Evolutionary conservation across 2,329 filamentous ascomycete genomes (phyloP).

Genomic region (Sporothrix curviconia): DNA sequence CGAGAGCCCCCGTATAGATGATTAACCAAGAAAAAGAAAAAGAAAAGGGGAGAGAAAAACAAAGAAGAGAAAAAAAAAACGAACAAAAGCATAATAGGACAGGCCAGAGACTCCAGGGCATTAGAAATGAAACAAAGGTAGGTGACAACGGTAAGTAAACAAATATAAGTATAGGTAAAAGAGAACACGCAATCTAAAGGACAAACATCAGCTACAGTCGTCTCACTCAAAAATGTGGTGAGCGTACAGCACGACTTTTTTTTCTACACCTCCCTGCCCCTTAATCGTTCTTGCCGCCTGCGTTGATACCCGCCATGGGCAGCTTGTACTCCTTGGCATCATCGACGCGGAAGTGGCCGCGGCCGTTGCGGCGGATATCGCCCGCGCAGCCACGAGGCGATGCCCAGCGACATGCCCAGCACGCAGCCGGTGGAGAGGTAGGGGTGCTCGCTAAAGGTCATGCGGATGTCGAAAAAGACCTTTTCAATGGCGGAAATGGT

Average conservation of each 20-base stretch:
- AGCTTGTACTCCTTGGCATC: conserved; percentile 53
- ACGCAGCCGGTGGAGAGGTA: conserved; percentile 52
- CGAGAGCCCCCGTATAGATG: background rate
- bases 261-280: background rate
- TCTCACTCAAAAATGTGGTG: no score
- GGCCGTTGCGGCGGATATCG: conserved; percentile 47
- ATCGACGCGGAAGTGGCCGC: conserved; percentile 57
- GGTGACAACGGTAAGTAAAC: no score
- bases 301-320: conserved; percentile 43
- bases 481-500: conserved; percentile 68
- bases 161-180: no score
- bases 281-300: conserved; percentile 46
- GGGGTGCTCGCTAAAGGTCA: conserved; percentile 53
- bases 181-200: background rate
- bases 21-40: background rate
- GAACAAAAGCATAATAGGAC: no score
- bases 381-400: conserved; percentile 48
- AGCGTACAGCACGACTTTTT: no score
- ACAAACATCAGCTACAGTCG: no score
- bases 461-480: conserved; percentile 60
- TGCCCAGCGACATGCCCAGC: conserved; percentile 48
- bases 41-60: background rate
- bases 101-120: background rate
- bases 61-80: background rate
- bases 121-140: no score